A percentile compares a stretch with the other conserved stretches of the same genome.
Evolutionary conservation across 1,284 basidiomycete genomes (phyloP).

Genomic region (Bjerkandera adusta): DNA sequence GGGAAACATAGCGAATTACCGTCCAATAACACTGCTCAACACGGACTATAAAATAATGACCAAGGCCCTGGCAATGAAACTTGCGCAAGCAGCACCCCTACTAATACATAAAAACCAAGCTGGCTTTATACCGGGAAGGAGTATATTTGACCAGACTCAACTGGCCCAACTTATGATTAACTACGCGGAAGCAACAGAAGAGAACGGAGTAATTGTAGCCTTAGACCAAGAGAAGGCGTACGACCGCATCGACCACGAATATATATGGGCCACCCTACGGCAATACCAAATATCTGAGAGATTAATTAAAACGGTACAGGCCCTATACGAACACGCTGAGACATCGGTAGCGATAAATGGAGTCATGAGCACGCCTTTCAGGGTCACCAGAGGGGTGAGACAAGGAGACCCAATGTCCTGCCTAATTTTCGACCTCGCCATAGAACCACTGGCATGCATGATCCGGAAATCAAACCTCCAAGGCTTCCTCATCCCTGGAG

Average conservation of each 20-base stretch:
- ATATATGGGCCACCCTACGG: constrained; percentile 26
- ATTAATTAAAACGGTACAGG: constrained; percentile 20
- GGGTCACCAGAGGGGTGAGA: constrained; percentile 25
- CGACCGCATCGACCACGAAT: constrained; percentile 29
- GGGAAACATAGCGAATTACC: constrained; percentile 28
- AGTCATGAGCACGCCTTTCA: constrained; percentile 16
- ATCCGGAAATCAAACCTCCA: constrained; percentile 19
- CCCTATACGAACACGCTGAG: constrained; percentile 24
- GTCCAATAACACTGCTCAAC: constrained; percentile 34
- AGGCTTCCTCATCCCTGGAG: constrained; percentile 17
- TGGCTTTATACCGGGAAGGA: constrained; percentile 26
- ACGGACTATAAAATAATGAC: constrained; percentile 32
- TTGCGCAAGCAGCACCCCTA: constrained; percentile 12
- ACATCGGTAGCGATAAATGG: constrained; percentile 29
- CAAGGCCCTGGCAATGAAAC: constrained; percentile 18
- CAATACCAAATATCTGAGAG: constrained; percentile 18
- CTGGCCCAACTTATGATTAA: constrained; percentile 22
- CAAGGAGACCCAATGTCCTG: constrained; percentile 34
- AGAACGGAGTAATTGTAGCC: constrained; percentile 25
- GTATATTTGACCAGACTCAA: constrained; percentile 24
- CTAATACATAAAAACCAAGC: constrained; percentile 28
- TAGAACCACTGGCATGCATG: constrained; percentile 24
- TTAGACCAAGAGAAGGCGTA: constrained; percentile 36
- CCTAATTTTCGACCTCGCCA: constrained; percentile 27
- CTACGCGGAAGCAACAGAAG: constrained; percentile 22